phyloP scores from a whole-genome alignment of 768 basidiomycete genomes.

The Suillus hirtellus region DNA sequence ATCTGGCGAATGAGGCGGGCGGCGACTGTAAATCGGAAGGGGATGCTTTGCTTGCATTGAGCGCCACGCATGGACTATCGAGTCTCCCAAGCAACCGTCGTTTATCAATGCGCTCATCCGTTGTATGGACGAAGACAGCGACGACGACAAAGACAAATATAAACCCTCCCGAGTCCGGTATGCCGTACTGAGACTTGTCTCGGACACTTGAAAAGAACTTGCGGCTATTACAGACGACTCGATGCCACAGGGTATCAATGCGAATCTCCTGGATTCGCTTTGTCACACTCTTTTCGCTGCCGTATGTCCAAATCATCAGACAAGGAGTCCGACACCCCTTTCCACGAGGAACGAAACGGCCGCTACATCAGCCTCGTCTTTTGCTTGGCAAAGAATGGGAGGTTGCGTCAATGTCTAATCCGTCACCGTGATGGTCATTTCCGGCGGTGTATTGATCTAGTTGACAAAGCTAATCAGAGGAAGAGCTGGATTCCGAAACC shows the following conservation, averaged over 20 bases:
- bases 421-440: not conserved
- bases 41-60: not conserved
- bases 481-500: not conserved
- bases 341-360: not conserved
- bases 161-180: not conserved
- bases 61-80: not conserved
- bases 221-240: not conserved
- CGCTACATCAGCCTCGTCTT: not conserved
- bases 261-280: not conserved
- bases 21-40: not conserved
- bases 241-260: not conserved
- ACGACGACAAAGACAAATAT: too few relatives aligned
- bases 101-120: not conserved
- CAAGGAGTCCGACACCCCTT: not conserved
- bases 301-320: not conserved
- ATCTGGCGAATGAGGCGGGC: not conserved
- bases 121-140: not conserved
- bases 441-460: not conserved
- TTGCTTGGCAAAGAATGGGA: not conserved
- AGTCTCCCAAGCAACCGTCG: not conserved
- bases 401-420: not conserved
- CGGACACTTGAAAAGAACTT: not conserved
- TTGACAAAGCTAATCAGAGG: not conserved
- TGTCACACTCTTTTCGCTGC: not conserved
- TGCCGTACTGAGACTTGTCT: not conserved